A percentile compares a stretch with the other conserved stretches of the same genome.
Evolutionary conservation across 192 early-diverging fungal genomes (phyloP).

Genomic region (Linderina pennispora): DNA sequence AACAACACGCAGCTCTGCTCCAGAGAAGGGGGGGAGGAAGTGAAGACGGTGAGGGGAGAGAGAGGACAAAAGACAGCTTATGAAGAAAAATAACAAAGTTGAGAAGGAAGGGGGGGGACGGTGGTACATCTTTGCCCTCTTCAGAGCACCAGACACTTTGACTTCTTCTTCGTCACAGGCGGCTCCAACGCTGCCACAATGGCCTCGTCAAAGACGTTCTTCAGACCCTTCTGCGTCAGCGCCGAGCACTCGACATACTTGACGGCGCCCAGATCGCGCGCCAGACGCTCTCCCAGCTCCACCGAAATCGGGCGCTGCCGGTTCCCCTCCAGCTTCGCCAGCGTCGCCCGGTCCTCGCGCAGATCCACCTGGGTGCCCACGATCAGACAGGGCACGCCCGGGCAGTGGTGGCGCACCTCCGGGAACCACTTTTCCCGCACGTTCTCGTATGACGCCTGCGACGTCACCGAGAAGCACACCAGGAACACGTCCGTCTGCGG

Average conservation of each 20-base stretch:
- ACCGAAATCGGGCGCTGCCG: constrained; percentile 75
- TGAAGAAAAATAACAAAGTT: background rate
- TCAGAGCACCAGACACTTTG: constrained; percentile 79
- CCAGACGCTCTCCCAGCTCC: constrained; percentile 78
- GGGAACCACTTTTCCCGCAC: constrained; percentile 96
- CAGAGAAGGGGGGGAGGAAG: too few species aligned
- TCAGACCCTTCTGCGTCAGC: constrained; percentile 86
- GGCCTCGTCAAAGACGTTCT: constrained; percentile 96
- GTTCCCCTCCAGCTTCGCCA: constrained; percentile 75
- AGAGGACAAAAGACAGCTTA: background rate
- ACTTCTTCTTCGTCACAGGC: constrained; percentile 69
- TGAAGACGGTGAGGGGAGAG: background rate
- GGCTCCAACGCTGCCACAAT: constrained; percentile 95
- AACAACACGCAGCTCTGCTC: too few species aligned
- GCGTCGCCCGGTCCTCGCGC: constrained; percentile 70
- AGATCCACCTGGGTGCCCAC: constrained; percentile 93
- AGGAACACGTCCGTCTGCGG: constrained; percentile 95
- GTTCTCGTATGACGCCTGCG: constrained; percentile 91
- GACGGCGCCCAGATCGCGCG: constrained; percentile 76
- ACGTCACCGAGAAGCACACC: constrained; percentile 89
- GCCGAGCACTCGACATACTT: constrained; percentile 94
- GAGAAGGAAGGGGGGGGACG: background rate
- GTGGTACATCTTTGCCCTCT: too few species aligned
- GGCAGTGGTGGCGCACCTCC: constrained; percentile 94
- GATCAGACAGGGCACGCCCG: constrained; percentile 90